Conservation (phyloP, 768 basidiomycete genomes). For the Sporobolomyces phaffii region DNA sequence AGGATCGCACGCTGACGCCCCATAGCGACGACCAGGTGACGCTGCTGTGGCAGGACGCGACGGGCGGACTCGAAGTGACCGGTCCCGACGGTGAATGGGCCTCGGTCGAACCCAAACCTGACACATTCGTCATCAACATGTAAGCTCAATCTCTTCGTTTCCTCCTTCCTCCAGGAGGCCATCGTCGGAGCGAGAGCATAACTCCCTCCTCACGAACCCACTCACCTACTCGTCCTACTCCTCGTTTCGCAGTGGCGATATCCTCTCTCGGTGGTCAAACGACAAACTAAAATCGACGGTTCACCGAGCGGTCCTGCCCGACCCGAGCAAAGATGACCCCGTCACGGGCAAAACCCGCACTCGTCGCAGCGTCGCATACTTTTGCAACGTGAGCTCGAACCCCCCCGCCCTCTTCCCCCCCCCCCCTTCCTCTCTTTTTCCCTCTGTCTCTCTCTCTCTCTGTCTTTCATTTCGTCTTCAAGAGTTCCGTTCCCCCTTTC, state of each 20-base stretch:
- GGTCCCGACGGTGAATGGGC: conserved; percentile 51
- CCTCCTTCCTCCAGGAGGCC: no score
- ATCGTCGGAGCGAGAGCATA: conserved; percentile 29
- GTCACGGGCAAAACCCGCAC: conserved; percentile 2
- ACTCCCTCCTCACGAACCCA: conserved; percentile 52
- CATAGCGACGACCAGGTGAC: conserved; percentile 46
- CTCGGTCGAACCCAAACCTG: conserved; percentile 44
- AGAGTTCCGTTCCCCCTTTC: no score
- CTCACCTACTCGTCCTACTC: conserved; percentile 53
- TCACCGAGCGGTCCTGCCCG: conserved; percentile 49
- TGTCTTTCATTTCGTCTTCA: not conserved
- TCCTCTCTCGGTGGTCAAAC: conserved; percentile 44
- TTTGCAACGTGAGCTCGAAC: conserved; percentile 31
- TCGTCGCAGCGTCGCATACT: conserved; percentile 21
- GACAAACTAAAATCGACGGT: conserved; percentile 45
- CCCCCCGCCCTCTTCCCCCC: no score
- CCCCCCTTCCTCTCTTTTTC: not conserved
- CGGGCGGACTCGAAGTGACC: conserved; percentile 61
- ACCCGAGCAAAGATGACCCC: not conserved
- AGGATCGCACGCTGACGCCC: not conserved
- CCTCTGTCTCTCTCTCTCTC: not conserved
- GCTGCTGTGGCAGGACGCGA: conserved; percentile 58
- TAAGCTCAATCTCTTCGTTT: not conserved
- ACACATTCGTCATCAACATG: conserved; percentile 43
- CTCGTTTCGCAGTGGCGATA: conserved; percentile 30